phyloP scores from a whole-genome alignment of 306 rosid species.

The Cucumis hystrix region DNA sequence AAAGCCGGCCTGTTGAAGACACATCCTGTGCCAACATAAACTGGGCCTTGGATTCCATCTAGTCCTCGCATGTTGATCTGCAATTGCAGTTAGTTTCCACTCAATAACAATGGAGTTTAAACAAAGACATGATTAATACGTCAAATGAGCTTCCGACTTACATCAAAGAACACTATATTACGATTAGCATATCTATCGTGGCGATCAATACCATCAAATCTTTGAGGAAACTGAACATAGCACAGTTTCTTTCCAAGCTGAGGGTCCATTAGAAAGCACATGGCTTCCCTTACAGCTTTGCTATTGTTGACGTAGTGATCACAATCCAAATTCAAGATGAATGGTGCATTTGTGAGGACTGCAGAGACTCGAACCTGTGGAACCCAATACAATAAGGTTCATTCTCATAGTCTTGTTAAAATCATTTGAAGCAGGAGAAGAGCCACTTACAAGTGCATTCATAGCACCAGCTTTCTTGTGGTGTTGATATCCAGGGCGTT shows the following conservation, averaged over 20 bases:
- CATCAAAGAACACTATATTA: constrained; percentile 68
- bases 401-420: background rate
- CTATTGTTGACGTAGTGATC: constrained; percentile 95
- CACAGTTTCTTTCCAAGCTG: constrained; percentile 64
- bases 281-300: constrained; percentile 83
- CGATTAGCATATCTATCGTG: constrained; percentile 78
- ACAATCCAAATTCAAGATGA: constrained; percentile 87
- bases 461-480: constrained; percentile 91
- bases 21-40: constrained; percentile 87
- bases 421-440: constrained; percentile 2
- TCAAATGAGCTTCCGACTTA: constrained; percentile 20
- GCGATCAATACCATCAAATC: constrained; percentile 72
- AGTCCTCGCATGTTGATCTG: constrained; percentile 95
- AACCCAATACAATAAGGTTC: constrained; percentile 1
- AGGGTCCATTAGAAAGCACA: constrained; percentile 96
- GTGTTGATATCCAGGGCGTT: constrained; percentile 67
- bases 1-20: constrained; percentile 88
- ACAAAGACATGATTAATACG: background rate
- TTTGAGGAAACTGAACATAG: constrained; percentile 85
- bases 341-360: constrained; percentile 91
- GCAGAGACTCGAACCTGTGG: constrained; percentile 83
- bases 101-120: background rate
- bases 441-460: constrained; percentile 72
- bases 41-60: constrained; percentile 96
- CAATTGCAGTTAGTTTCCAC: background rate